These are phyloP conservation scores for Solanum aculeatissimum DNA, from an alignment of 305 asterid species.

Conservation along the genomic window DNA sequence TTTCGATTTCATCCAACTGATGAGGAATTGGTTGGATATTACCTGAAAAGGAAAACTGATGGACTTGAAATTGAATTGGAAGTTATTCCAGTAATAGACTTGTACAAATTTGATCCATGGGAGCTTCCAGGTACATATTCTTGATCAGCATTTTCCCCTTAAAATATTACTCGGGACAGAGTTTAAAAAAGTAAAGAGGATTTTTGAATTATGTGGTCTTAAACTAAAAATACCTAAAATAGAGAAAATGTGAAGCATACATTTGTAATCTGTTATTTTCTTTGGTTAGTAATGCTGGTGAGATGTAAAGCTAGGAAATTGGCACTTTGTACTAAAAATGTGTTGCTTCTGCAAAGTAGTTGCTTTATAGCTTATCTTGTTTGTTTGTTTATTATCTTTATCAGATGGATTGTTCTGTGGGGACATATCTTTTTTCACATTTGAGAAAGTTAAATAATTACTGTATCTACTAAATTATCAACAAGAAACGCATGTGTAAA, in stretches of 20 bases:
- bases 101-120: slow-evolving; percentile 46
- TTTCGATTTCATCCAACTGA: slow-evolving; percentile 46
- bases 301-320: neutral
- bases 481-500: neutral
- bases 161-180: neutral
- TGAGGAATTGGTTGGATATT: slow-evolving; percentile 41
- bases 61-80: slow-evolving; percentile 43
- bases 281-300: neutral
- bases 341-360: neutral
- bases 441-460: neutral
- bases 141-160: neutral
- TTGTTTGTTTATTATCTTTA: neutral
- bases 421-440: slow-evolving; percentile 7
- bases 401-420: slow-evolving; percentile 5
- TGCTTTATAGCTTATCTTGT: neutral
- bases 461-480: neutral
- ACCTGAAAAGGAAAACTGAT: slow-evolving; percentile 33
- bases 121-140: slow-evolving; percentile 35
- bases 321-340: neutral
- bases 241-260: neutral
- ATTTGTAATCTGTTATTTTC: neutral
- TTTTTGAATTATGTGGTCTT: too few species aligned
- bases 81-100: slow-evolving; percentile 36
- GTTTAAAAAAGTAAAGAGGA: neutral
- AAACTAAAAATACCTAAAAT: too few species aligned